These are phyloP conservation scores for Aspergillus tanneri DNA, from an alignment of 2,329 filamentous ascomycete genomes.

Conservation along the genomic window DNA sequence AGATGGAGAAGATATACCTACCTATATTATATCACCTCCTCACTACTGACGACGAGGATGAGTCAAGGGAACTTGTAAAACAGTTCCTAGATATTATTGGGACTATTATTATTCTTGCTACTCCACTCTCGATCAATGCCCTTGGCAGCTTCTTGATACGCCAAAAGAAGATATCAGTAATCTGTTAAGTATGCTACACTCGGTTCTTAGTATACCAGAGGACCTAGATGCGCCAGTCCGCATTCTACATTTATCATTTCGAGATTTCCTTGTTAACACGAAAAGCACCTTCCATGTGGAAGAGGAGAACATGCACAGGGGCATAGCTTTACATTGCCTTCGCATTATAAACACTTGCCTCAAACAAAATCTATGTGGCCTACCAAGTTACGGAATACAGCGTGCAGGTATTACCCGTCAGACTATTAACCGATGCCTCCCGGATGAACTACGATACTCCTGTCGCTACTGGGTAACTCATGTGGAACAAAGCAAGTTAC, in stretches of 20 bases:
- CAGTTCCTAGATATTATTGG: constrained; percentile 23
- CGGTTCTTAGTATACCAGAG: constrained; percentile 19
- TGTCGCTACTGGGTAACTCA: too few relatives aligned
- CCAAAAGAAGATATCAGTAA: constrained; percentile 8
- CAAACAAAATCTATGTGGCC: constrained; percentile 17
- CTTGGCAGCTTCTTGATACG: constrained; percentile 15
- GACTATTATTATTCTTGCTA: constrained; percentile 22
- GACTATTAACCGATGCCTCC: too few relatives aligned
- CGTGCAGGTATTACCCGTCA: too few relatives aligned
- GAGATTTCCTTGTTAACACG: constrained; percentile 29
- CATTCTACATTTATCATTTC: constrained; percentile 31
- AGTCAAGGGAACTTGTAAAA: constrained; percentile 12
- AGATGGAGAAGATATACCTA: constrained; percentile 30
- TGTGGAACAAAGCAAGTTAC: too few relatives aligned
- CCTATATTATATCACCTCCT: constrained; percentile 25
- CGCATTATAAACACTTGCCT: constrained; percentile 10
- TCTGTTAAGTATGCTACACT: constrained; percentile 18
- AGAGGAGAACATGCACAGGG: constrained; percentile 26
- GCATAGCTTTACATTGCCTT: constrained; percentile 29
- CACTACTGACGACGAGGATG: constrained; percentile 9
- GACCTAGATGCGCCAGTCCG: constrained; percentile 13
- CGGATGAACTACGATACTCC: too few relatives aligned
- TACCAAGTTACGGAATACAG: constrained; percentile 12
- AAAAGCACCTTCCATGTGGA: constrained; percentile 30
- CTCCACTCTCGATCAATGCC: constrained; percentile 20